phyloP scores from a whole-genome alignment of 176 grass and related monocot genomes.

The Aegilops sharonensis region DNA sequence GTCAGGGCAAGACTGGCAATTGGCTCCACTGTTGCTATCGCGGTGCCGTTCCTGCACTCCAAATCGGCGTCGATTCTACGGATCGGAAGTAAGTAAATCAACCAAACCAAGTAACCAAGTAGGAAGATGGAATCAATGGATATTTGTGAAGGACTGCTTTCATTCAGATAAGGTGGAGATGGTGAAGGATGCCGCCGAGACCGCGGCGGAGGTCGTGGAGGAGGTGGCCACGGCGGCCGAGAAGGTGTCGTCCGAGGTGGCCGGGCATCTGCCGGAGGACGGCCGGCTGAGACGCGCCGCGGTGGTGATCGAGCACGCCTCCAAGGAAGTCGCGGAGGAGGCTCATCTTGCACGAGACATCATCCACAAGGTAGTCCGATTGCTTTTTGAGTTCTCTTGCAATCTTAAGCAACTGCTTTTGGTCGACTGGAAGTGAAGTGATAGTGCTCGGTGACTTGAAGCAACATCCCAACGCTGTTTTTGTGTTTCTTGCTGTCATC shows the following conservation, averaged over 20 bases:
- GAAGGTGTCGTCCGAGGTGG: conserved; percentile 49
- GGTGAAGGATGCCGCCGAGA: conserved; percentile 43
- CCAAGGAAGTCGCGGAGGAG: conserved; percentile 52
- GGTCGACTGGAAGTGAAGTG: not conserved
- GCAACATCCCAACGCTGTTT: conserved; percentile 1
- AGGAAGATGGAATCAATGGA: not conserved
- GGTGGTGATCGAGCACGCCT: conserved; percentile 47
- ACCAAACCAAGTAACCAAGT: not conserved
- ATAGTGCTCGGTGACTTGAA: not conserved
- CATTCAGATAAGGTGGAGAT: conserved; percentile 59
- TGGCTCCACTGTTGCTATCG: conserved; percentile 36
- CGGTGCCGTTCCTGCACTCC: conserved; percentile 49
- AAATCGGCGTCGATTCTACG: conserved; percentile 51
- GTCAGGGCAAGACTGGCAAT: conserved; percentile 57
- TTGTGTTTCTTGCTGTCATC: too few species aligned
- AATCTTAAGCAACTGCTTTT: not conserved
- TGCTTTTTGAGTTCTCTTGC: not conserved
- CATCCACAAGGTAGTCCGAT: conserved; percentile 20
- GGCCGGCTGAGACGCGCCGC: conserved; percentile 43
- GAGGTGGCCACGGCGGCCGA: conserved; percentile 45
- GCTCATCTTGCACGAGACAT: conserved; percentile 61
- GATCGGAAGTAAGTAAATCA: conserved; percentile 41
- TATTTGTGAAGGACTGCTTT: not conserved
- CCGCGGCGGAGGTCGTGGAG: conserved; percentile 50
- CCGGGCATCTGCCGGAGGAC: conserved; percentile 34